Base-by-base conservation (phyloP, 2,329 filamentous ascomycete species). In the Paraphoma sp. region DNA sequence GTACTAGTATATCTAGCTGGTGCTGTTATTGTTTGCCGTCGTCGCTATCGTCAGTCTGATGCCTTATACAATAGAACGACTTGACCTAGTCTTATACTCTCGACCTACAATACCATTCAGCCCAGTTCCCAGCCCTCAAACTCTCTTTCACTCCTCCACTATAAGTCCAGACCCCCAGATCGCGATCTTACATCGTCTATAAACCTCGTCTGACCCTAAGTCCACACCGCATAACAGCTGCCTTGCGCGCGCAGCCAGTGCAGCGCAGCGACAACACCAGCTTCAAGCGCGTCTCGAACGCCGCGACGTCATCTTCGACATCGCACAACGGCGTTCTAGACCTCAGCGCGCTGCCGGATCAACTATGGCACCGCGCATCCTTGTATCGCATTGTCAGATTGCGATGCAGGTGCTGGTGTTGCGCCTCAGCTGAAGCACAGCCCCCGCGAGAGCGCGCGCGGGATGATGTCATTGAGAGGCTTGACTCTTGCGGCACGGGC, bases 391-490 rank as follows among this genome's bases (percentile, higher is more conserved):
- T 48, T 48, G 44, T 14, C 16, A 40, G n/a, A 30, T 52, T 16
- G 16, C 28, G 38, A 51, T 51, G 48, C 16, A 23, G 7, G 31
- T 17, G 40, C 28, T 44, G 48, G 36, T 45, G 43, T 53, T 47
- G 53, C 46, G 43, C 51, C 45, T 54, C 56, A 59, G 47, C 57
- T 59, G 44, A 51, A 50, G 46, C 53, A 48, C 29, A 48, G 46
- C 53, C 45, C 51, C 51, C 31, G 46, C 43, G 47, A 49, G 41
- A 17, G 50, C 10, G 10, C 10, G 33, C 33, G 33, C 33, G 33
- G 33, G 10, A 36, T 63, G 51, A 59, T 49, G 55, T 63, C 60
- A 61, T 61, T n/a, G 18, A 17, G 28, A 57, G 41, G 48, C 50
- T 46, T 51, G 50, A 50, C 57, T 33, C 14, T 40, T 12, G 30